A percentile compares a stretch with the other conserved stretches of the same genome.
These are phyloP conservation scores for Speleostelium caveatum DNA, from an alignment of 78 protist genomes.

Conservation along the genomic window DNA sequence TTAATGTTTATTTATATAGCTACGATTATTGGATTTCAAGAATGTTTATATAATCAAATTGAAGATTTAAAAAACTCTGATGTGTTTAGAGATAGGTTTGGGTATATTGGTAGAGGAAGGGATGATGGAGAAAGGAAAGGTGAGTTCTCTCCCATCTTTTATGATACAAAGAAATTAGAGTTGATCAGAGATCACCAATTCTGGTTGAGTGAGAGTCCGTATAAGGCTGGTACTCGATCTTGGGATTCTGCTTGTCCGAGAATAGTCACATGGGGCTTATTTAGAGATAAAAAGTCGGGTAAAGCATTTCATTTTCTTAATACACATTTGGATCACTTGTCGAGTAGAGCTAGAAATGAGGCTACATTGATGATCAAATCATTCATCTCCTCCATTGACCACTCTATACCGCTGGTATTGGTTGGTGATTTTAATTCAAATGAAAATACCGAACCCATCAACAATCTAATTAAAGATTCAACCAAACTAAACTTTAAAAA, in stretches of 20 bases:
- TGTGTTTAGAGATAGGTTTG: neutral
- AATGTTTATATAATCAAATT: slow-evolving; percentile 61
- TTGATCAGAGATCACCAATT: slow-evolving; percentile 2
- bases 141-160: slow-evolving; percentile 67
- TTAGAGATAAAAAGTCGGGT: neutral
- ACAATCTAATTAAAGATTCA: neutral
- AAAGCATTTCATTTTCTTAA: slow-evolving; percentile 26
- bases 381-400: slow-evolving; percentile 20
- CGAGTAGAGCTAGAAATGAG: slow-evolving; percentile 7
- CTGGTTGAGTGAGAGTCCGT: slow-evolving; percentile 25
- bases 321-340: slow-evolving; percentile 53
- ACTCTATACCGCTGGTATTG: neutral
- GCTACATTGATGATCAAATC: slow-evolving; percentile 41
- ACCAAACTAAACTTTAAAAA: neutral
- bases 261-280: slow-evolving; percentile 27
- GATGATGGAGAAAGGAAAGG: slow-evolving; percentile 59
- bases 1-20: neutral
- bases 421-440: slow-evolving; percentile 41
- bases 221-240: slow-evolving; percentile 8
- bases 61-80: slow-evolving; percentile 9
- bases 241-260: slow-evolving; percentile 40
- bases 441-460: neutral
- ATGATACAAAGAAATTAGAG: neutral
- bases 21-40: slow-evolving; percentile 59
- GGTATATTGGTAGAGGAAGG: slow-evolving; percentile 43